Conservation (phyloP, 805 yeast species). For the Candida andamanensis region DNA sequence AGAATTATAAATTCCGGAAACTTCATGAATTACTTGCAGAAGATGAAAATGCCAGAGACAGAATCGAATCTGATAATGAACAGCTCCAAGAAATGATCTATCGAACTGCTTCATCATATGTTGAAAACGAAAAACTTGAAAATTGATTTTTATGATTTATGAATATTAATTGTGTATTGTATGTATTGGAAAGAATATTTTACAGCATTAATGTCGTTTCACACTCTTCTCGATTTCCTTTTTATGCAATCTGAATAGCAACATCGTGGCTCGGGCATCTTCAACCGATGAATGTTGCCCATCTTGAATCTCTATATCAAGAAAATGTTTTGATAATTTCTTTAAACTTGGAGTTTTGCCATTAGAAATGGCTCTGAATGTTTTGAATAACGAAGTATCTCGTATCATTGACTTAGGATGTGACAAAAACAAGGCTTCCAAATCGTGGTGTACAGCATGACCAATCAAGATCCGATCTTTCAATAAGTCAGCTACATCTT, state of each 20-base stretch:
- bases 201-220: slow-evolving; percentile 1
- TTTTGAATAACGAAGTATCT: slow-evolving; percentile 66
- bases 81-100: slow-evolving; percentile 30
- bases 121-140: slow-evolving; percentile 33
- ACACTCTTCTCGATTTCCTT: slow-evolving; percentile 50
- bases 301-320: slow-evolving; percentile 60
- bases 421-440: slow-evolving; percentile 58
- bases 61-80: slow-evolving; percentile 15
- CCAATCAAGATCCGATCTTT: slow-evolving; percentile 65
- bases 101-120: slow-evolving; percentile 30
- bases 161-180: slow-evolving; percentile 1
- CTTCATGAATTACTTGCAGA: slow-evolving; percentile 6
- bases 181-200: background rate
- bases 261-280: slow-evolving; percentile 87
- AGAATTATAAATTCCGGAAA: slow-evolving; percentile 9
- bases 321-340: slow-evolving; percentile 52
- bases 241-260: slow-evolving; percentile 60
- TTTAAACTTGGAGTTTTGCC: slow-evolving; percentile 75
- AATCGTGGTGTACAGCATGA: slow-evolving; percentile 78
- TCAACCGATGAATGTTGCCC: slow-evolving; percentile 84
- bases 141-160: slow-evolving; percentile 13
- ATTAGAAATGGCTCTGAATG: slow-evolving; percentile 53
- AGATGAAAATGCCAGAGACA: slow-evolving; percentile 11
- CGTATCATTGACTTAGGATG: slow-evolving; percentile 62
- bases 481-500: slow-evolving; percentile 47